Evolutionary conservation across 208 protist species (phyloP).

Genomic region (Balamuthia mandrillaris): DNA sequence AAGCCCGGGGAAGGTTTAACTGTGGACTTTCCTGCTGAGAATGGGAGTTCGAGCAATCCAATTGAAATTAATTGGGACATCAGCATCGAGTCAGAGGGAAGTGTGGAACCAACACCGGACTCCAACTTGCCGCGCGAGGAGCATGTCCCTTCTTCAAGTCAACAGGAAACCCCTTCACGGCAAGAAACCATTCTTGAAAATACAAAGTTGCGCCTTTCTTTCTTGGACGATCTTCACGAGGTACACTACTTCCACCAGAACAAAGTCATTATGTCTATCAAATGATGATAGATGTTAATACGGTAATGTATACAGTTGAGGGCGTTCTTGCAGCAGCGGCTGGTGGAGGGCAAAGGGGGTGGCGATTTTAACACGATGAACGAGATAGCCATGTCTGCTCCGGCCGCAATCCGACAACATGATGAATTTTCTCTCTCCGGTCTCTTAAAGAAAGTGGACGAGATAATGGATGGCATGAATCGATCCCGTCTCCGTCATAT

Average conservation of each 20-base stretch:
- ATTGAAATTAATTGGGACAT: conserved; percentile 1
- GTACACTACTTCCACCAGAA: not conserved
- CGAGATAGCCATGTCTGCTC: not conserved
- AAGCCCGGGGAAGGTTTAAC: not conserved
- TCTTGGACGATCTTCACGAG: not conserved
- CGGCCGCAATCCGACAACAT: not conserved
- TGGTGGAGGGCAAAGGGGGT: not conserved
- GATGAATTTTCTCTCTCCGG: not conserved
- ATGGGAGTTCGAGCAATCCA: not conserved
- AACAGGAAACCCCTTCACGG: too few species aligned
- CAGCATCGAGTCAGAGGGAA: not conserved
- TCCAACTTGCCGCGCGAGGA: too few species aligned
- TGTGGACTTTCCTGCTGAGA: not conserved
- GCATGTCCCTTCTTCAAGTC: too few species aligned
- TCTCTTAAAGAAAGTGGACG: not conserved
- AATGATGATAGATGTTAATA: too few species aligned
- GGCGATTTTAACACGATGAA: not conserved
- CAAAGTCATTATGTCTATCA: too few species aligned
- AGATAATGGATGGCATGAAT: not conserved
- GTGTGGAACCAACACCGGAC: not conserved
- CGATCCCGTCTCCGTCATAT: not conserved
- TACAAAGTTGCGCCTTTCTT: not conserved
- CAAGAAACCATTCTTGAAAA: not conserved
- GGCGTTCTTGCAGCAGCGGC: not conserved
- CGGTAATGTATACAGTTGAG: not conserved